A percentile compares a stretch with the other conserved stretches of the same genome.
phyloP scores from a whole-genome alignment of 768 basidiomycete species.

The Xanthoconium purpureum region DNA sequence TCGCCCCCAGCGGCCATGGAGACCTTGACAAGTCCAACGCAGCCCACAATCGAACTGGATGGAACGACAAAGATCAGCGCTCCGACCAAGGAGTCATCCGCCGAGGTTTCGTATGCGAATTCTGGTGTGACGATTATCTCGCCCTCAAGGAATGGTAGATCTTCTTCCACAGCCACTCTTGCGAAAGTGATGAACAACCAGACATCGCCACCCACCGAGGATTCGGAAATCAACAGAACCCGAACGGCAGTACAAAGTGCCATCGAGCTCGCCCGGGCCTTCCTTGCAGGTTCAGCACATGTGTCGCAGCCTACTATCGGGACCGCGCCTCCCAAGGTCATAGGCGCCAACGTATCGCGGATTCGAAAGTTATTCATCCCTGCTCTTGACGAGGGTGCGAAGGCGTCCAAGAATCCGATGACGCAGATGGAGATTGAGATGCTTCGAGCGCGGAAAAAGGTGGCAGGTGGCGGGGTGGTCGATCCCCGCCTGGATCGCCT shows the following conservation, averaged over 20 bases:
- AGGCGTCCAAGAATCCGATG: neutral
- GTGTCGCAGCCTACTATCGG: neutral
- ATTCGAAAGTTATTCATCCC: conserved; percentile 6
- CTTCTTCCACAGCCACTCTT: neutral
- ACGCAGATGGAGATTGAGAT: conserved; percentile 12
- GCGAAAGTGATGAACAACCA: neutral
- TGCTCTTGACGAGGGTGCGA: neutral
- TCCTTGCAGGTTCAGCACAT: neutral
- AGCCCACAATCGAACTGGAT: neutral
- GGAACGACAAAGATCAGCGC: neutral
- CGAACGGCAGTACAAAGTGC: neutral
- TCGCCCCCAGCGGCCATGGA: neutral
- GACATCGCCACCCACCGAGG: neutral
- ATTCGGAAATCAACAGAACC: neutral
- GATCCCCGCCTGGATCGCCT: neutral
- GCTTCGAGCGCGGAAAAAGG: conserved; percentile 4
- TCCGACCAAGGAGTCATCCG: neutral
- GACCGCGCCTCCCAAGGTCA: neutral
- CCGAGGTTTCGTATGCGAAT: neutral
- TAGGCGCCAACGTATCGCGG: neutral
- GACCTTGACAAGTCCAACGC: neutral
- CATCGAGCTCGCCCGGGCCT: neutral
- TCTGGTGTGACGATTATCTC: neutral
- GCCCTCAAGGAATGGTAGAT: neutral
- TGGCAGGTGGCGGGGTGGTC: neutral